Conservation (phyloP, 164 flowering plant genomes). For the grape (Vitis vinifera) region ASM3070453v1 NC_081821.1:11289501-11290000, state of each 20-base stretch:
- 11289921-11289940: too few species aligned
- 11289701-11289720: slow-evolving; percentile 62
- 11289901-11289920: too few species aligned
- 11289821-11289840: too few species aligned
- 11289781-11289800: not conserved
- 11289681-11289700: slow-evolving; percentile 50
- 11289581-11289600: too few species aligned
- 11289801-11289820: not conserved
- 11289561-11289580: not conserved
- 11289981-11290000: too few species aligned
- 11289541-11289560: not conserved
- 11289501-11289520: slow-evolving; percentile 87
- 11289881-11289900: too few species aligned
- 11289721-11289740: slow-evolving; percentile 70
- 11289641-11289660: slow-evolving; percentile 96
- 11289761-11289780: slow-evolving; percentile 9
- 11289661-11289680: slow-evolving; percentile 75
- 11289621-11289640: slow-evolving; percentile 94
- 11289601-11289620: slow-evolving; percentile 22
- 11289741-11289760: slow-evolving; percentile 59
- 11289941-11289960: too few species aligned
- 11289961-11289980: too few species aligned
- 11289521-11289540: slow-evolving; percentile 28
- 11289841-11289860: too few species aligned
- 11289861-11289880: too few species aligned